A percentile compares a stretch with the other conserved stretches of the same genome.
phyloP scores from a whole-genome alignment of 202 grass and related monocot genomes.

The Zoysia matrella region DNA sequence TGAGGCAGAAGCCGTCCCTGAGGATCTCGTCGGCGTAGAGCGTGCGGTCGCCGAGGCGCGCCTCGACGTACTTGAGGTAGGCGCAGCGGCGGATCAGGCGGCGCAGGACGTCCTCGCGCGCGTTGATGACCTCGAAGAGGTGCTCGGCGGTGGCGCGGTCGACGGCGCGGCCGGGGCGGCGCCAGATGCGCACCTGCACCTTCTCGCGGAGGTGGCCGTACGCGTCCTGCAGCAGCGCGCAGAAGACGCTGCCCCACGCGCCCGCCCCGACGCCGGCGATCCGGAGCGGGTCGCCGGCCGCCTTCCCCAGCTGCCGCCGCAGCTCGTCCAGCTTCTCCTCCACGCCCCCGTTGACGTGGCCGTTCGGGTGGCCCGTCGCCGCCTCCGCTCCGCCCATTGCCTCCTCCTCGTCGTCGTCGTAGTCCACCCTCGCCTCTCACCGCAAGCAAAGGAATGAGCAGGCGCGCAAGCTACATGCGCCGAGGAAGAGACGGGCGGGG shows the following conservation, averaged over 20 bases:
- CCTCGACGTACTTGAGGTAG: constrained; percentile 98
- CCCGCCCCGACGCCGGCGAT: constrained; percentile 90
- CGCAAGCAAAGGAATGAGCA: constrained; percentile 23
- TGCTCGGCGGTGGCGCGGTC: constrained; percentile 84
- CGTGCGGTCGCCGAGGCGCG: constrained; percentile 76
- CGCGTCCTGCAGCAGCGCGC: constrained; percentile 88
- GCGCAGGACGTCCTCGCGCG: constrained; percentile 86
- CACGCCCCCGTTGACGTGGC: constrained; percentile 58
- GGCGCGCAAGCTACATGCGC: constrained; percentile 15
- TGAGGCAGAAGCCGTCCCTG: constrained; percentile 89
- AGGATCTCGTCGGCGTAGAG: constrained; percentile 97
- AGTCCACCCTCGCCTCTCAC: constrained; percentile 4
- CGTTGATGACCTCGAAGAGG: constrained; percentile 95
- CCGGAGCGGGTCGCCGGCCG: constrained; percentile 76
- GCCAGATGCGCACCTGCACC: constrained; percentile 91
- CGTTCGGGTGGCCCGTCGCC: constrained; percentile 47
- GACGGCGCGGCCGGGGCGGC: constrained; percentile 72
- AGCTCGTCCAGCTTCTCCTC: constrained; percentile 91
- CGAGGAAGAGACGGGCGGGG: constrained; percentile 30
- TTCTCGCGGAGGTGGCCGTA: constrained; percentile 90
- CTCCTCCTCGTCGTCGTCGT: constrained; percentile 7
- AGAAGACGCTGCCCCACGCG: constrained; percentile 95
- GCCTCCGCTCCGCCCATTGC: constrained; percentile 57
- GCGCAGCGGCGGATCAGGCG: constrained; percentile 83
- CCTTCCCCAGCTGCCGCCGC: constrained; percentile 77